Evolutionary conservation across 352 stramenopile genomes (phyloP).

Genomic region (Pythium diclinum): DNA sequence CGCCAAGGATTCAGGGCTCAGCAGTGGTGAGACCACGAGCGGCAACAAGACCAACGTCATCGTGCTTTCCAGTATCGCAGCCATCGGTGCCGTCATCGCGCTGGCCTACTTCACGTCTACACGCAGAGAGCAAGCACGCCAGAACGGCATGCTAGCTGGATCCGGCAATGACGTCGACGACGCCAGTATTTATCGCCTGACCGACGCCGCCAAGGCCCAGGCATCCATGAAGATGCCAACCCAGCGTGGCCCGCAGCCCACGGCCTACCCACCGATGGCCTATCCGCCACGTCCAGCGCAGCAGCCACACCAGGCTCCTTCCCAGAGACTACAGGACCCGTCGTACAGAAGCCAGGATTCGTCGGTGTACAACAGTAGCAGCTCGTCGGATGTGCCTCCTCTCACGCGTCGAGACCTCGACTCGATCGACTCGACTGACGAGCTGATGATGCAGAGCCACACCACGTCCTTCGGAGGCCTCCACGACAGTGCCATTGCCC

Average conservation of each 20-base stretch:
- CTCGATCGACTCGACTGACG: not conserved
- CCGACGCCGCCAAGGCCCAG: conserved; percentile 7
- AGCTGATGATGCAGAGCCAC: conserved; percentile 9
- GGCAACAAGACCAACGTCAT: conserved; percentile 19
- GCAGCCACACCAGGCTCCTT: not conserved
- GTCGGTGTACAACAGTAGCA: not conserved
- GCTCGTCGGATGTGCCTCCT: not conserved
- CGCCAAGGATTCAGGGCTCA: not conserved
- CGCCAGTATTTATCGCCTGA: conserved; percentile 16
- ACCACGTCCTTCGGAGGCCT: conserved; percentile 12
- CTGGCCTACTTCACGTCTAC: conserved; percentile 9
- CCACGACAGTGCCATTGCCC: conserved; percentile 9
- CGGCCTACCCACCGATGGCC: not conserved
- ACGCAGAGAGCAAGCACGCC: conserved; percentile 4
- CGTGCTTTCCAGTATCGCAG: conserved; percentile 9
- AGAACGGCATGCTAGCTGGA: not conserved
- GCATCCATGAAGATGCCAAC: not conserved
- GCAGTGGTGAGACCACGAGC: not conserved
- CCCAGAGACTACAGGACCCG: too few species aligned
- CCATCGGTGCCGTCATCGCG: conserved; percentile 14
- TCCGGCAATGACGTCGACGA: not conserved
- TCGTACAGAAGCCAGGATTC: too few species aligned
- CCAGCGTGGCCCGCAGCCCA: not conserved
- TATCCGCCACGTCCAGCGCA: not conserved
- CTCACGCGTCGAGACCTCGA: not conserved